Evolutionary conservation across 768 basidiomycete genomes (phyloP), one percentile per base, ranked within the genome.

Genomic region (Boletus sensibilis): DNA sequence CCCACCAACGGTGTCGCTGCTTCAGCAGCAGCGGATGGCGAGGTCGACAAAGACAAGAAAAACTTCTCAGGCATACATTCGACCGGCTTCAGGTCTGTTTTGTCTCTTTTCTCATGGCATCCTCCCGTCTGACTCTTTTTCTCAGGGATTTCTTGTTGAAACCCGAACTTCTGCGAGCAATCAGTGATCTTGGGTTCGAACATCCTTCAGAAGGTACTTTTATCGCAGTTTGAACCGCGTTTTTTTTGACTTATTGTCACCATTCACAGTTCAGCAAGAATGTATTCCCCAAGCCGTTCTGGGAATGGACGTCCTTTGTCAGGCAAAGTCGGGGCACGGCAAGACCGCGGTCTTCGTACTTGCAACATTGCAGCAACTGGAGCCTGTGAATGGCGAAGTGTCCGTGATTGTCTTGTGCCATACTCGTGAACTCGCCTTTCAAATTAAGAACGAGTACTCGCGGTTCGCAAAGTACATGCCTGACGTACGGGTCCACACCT

Each of bases 391-490:
- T 68, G 97, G 97, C 73, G 95, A 98, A 75, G 95, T 98, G 53
- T 92, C 94, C 49, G 96, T 98, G 63, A 82, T 99, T 68, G 95
- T 99, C 66, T 85, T 99, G 57, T 99, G 97, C 77, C 97, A 99
- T 79, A 99, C 97, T 29, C 92, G 97, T 66, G 97, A 99, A 80
- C 83, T 99, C 57, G 97, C 97, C 50, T 99, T 94, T 80, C 97
- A 99, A 79, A 99, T 99, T 77, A 94, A 96, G 82, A 99, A 99
- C 78, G 97, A 99, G 78, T 99, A 98, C 79, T 86, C 90, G 53
- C 94, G 97, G 51, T 99, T 99, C 76, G 92, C 92, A 66, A 98
- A 98, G 82, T 99, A 98, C 79, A 98, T 98, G 96, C 95, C 97
- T 35, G 92, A 95, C 65, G 94, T 98, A 66, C 91, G 95, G 61